These are phyloP conservation scores for Pluteus cervinus DNA, from an alignment of 768 basidiomycete genomes.

Conservation along the genomic window DNA sequence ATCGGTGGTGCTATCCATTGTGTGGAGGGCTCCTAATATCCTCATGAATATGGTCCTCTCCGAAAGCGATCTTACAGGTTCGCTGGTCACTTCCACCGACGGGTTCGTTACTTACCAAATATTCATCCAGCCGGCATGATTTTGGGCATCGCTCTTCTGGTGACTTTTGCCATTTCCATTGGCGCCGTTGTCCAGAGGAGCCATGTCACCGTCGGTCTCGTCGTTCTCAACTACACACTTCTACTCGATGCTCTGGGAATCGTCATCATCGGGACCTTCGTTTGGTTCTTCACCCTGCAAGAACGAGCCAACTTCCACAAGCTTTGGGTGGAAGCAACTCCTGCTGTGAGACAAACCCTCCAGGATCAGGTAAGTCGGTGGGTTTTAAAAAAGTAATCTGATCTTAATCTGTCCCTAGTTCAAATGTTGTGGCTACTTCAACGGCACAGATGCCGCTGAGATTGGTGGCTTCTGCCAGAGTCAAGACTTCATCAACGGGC, in stretches of 20 bases:
- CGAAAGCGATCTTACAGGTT: conserved; percentile 52
- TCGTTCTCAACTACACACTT: conserved; percentile 72
- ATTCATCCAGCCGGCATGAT: conserved; percentile 54
- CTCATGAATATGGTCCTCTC: conserved; percentile 71
- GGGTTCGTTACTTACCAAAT: conserved; percentile 1
- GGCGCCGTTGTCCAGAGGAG: conserved; percentile 65
- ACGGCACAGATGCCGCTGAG: conserved; percentile 50
- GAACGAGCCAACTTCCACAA: conserved; percentile 63
- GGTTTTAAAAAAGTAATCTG: neutral
- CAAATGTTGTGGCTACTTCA: conserved; percentile 83
- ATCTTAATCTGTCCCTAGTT: conserved; percentile 43
- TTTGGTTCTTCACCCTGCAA: conserved; percentile 80
- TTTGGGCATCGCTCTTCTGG: conserved; percentile 59
- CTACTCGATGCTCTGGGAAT: conserved; percentile 57
- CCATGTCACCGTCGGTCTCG: conserved; percentile 63
- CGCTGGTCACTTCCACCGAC: conserved; percentile 15
- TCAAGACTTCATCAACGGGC: conserved; percentile 31
- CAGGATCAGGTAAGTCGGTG: conserved; percentile 62
- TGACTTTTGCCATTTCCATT: conserved; percentile 68
- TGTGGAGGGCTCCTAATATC: conserved; percentile 65
- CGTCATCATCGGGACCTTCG: conserved; percentile 57
- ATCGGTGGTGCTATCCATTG: conserved; percentile 58
- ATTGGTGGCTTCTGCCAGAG: conserved; percentile 62
- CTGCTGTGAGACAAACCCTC: conserved; percentile 44
- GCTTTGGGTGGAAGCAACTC: conserved; percentile 44